Base-by-base conservation (phyloP, 2,329 filamentous ascomycete genomes). In the Verticillium alfalfae region DNA sequence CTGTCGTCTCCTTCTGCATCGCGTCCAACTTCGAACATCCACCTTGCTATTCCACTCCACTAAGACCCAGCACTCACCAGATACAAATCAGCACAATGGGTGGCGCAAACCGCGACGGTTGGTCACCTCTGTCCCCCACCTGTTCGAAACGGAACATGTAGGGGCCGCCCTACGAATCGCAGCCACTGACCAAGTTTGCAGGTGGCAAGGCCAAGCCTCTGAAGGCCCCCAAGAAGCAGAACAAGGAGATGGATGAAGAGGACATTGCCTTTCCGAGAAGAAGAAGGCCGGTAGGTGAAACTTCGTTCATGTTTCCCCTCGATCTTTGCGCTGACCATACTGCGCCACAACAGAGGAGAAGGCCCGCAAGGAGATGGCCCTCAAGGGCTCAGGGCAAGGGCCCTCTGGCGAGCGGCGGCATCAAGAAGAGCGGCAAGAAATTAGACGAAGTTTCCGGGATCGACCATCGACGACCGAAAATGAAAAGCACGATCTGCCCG, bases 371-470 rank as follows among this genome's bases (percentile, higher is more conserved):
- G 92, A 93, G 10, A 74, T 96, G 78, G 87, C 89, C n/a, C 83
- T 88, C 64, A 91, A 92, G 80, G 80, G 89, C 91, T 56, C 89
- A 90, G 71, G 91, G 91, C 76, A 96, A 96, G 81, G 94, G 94
- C 3, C 93, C 94, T 41, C 75, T 97, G 74, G 93, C 93, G 79
- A 89, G 87, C 37, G 93, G 92, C 38, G 93, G 92, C 65, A 97
- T 98, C 82, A 97, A 97, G 88, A 97, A 97, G 87, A 95, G 91
- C 65, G 93, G 93, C 78, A 97, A 97, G 90, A 96, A 97, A 88
- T 96, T 96, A 84, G 79, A 70, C 18, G 8, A n/a, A n/a, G n/a
- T n/a, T 34, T 49, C 13, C 45, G 9, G 9, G 3, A 52, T 18
- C 10, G 39, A 41, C 39, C 2, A 41, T n/a, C 45, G 18, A 52